Base-by-base conservation (phyloP, 768 basidiomycete genomes). In the Termitomyces sp. region DNA sequence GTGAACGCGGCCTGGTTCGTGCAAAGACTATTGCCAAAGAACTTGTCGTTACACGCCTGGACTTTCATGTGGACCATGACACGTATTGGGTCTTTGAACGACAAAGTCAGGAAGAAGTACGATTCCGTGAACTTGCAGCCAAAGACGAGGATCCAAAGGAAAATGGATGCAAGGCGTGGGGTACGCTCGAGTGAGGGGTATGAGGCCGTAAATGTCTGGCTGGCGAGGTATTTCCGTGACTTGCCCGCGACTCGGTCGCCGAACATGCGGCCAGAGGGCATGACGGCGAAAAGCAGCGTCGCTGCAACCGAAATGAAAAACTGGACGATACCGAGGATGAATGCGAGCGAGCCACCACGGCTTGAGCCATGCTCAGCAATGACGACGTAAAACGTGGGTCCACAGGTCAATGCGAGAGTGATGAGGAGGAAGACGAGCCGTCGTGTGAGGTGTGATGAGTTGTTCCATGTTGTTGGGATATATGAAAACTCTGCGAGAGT, bases 391-490 rank as follows among this genome's bases (percentile, higher is more conserved):
- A 99, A 84, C 1, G 96, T 96, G 16, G 97, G 97, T 33, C 91
- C 97, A 62, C 86, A 88, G 11, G 96, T 98, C 55, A 97, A 81
- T 39, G 81, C 96, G 57, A 99, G 88, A 20, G 94, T 94, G 74
- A 98, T 84, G 57, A 92, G 72, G 51, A 99, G 82, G 80, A 98
- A 97, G 60, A 96, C 69, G 13, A 98, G 79, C 11, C 96, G 90
- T 55, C 96, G 92, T 8, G 94, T 90, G 57, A 98, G 87, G 71
- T 98, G 96, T 6, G 94, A 95, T 33, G 95, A 93, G 76, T 98
- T 98, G 74, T 96, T 96, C 97, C 96, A 98, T 20, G 94, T 98
- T 1, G 94, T 92, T 1, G 97, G 97, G 75, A 99, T 96, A 77
- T 97, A 98, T 35, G 91, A 91, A 75, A 97, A 98, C 77, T 98